phyloP scores from a whole-genome alignment of 345 rosid genomes.

The Erysimum cheiranthoides region DNA sequence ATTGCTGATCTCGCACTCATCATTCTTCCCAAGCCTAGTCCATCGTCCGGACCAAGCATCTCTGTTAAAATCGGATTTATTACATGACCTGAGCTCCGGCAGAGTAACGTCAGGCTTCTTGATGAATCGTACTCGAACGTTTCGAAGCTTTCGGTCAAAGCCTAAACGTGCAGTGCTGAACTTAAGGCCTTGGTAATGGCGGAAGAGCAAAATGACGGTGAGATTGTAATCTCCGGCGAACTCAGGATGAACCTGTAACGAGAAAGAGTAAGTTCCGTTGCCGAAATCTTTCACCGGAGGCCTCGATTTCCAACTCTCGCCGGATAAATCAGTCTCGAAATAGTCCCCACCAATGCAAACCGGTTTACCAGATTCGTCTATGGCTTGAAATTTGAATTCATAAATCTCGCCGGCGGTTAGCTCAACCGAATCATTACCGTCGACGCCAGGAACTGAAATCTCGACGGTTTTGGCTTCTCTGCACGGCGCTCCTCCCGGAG shows the following conservation, averaged over 20 bases:
- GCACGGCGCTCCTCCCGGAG: constrained; percentile 75
- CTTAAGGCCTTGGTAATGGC: constrained; percentile 79
- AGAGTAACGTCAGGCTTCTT: constrained; percentile 45
- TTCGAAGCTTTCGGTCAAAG: constrained; percentile 61
- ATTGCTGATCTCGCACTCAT: constrained; percentile 61
- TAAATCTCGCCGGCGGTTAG: constrained; percentile 70
- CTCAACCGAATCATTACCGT: constrained; percentile 56
- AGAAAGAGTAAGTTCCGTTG: constrained; percentile 74
- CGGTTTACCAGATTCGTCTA: constrained; percentile 57
- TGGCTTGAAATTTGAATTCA: constrained; percentile 65
- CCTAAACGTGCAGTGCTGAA: constrained; percentile 69
- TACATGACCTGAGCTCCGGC: constrained; percentile 60
- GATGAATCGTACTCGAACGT: constrained; percentile 53
- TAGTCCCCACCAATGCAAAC: constrained; percentile 89
- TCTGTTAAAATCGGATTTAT: constrained; percentile 62
- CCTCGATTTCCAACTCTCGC: constrained; percentile 85
- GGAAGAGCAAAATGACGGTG: constrained; percentile 72
- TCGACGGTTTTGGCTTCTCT: constrained; percentile 62
- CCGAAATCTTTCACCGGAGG: constrained; percentile 81
- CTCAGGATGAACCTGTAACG: constrained; percentile 90
- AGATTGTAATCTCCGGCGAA: constrained; percentile 75
- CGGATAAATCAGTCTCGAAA: constrained; percentile 87
- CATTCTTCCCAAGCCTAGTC: constrained; percentile 84
- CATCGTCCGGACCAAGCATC: constrained; percentile 90
- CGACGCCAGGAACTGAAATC: constrained; percentile 62